Evolutionary conservation across 1,284 basidiomycete species (phyloP).

Genomic region (Mrakiaceae sp.): DNA sequence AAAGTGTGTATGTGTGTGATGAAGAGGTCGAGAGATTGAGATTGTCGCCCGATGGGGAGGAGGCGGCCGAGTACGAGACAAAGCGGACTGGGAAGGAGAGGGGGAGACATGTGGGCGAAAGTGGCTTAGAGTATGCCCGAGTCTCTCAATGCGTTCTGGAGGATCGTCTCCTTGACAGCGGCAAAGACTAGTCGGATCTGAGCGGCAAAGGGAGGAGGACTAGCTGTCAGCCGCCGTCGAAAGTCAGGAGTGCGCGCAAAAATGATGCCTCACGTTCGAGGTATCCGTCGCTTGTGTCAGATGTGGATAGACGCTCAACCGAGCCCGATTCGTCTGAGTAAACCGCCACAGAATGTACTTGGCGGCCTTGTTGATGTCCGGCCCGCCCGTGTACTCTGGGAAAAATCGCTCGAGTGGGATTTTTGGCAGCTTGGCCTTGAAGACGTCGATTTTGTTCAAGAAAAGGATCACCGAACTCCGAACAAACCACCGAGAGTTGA

Average conservation of each 20-base stretch:
- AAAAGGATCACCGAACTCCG: conserved; percentile 86
- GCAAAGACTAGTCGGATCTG: conserved; percentile 80
- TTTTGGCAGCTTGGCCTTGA: conserved; percentile 85
- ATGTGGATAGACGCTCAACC: conserved; percentile 82
- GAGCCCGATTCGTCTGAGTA: conserved; percentile 83
- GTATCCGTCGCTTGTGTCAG: conserved; percentile 50
- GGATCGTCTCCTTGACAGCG: conserved; percentile 93
- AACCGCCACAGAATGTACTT: conserved; percentile 98
- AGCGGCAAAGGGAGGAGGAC: background rate
- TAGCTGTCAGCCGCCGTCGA: too few relatives aligned
- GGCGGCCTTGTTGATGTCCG: conserved; percentile 93
- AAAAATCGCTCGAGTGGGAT: conserved; percentile 78
- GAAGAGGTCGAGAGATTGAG: background rate
- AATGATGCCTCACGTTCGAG: conserved; percentile 47
- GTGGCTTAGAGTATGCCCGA: conserved; percentile 31
- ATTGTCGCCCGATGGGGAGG: background rate
- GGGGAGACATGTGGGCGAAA: too few relatives aligned
- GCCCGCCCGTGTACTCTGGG: conserved; percentile 85
- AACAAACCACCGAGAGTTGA: conserved; percentile 96
- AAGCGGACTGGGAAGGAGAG: background rate
- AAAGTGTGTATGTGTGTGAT: background rate
- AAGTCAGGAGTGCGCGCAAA: background rate
- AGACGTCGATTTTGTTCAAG: conserved; percentile 92
- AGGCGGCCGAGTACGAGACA: background rate
- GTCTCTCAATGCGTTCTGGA: conserved; percentile 76